Conservation (phyloP, 257 asterid species). For the Jasminum sambac region DNA sequence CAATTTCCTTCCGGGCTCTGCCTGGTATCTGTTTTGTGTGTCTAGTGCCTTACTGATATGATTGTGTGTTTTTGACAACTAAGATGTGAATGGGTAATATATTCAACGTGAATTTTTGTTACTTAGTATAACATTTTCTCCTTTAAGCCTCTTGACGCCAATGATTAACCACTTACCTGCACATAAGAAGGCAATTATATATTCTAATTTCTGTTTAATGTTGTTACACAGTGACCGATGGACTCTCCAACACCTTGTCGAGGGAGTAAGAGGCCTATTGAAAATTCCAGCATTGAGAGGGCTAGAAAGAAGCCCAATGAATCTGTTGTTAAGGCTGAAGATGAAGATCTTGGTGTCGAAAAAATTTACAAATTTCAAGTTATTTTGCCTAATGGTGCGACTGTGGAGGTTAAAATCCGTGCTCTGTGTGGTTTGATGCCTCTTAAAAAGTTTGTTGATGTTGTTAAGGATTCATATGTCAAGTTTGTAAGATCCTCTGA, state of each 20-base stretch:
- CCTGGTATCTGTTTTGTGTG: neutral
- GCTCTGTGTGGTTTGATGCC: constrained; percentile 28
- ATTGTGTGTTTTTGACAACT: neutral
- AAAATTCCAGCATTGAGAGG: constrained; percentile 22
- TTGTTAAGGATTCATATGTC: constrained; percentile 28
- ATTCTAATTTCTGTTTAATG: no score
- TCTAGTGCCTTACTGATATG: neutral
- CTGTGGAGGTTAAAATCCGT: constrained; percentile 39
- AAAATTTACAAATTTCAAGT: constrained; percentile 40
- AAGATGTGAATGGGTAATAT: neutral
- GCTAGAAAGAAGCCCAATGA: constrained; percentile 30
- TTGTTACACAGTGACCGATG: constrained; percentile 37
- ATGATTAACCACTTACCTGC: neutral
- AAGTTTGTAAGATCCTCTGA: constrained; percentile 11
- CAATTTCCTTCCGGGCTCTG: neutral
- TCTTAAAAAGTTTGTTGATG: constrained; percentile 34
- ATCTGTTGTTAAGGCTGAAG: constrained; percentile 9
- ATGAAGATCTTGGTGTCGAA: neutral
- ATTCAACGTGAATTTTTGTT: neutral
- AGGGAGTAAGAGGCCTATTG: constrained; percentile 42
- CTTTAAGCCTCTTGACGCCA: neutral
- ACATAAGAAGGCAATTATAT: neutral
- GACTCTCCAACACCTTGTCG: constrained; percentile 25
- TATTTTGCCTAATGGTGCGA: constrained; percentile 55
- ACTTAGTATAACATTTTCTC: neutral